Evolutionary conservation across 2,329 filamentous ascomycete species (phyloP).

Genomic region (Colletotrichum sp.): DNA sequence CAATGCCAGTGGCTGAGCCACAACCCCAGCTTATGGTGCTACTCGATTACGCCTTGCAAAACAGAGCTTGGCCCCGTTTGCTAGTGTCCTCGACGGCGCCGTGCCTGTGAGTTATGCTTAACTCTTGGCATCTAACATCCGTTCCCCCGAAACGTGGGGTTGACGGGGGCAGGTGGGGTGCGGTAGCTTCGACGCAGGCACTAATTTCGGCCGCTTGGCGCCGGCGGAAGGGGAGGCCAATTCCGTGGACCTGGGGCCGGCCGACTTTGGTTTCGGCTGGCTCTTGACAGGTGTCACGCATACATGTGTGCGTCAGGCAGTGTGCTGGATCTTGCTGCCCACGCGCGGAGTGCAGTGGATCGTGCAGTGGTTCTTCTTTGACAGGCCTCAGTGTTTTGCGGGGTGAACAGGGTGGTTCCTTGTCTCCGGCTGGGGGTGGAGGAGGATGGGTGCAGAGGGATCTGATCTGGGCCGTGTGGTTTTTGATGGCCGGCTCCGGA

Average conservation of each 20-base stretch:
- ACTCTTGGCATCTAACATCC: neutral
- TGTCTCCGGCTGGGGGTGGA: neutral
- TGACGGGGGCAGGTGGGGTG: neutral
- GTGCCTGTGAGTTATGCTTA: neutral
- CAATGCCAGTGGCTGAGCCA: neutral
- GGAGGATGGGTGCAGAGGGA: neutral
- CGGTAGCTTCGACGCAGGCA: neutral
- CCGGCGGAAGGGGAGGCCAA: neutral
- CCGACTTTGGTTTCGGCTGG: neutral
- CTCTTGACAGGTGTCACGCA: neutral
- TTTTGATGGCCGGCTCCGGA: neutral
- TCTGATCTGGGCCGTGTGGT: neutral
- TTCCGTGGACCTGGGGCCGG: neutral
- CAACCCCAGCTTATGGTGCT: neutral
- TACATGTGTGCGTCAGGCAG: no score
- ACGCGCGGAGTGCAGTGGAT: neutral
- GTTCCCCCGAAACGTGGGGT: neutral
- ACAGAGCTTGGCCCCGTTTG: neutral
- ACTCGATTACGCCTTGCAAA: neutral
- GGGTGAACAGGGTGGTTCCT: neutral
- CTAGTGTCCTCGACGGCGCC: neutral
- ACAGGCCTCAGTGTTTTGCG: neutral
- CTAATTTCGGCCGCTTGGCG: neutral
- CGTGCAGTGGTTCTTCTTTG: neutral
- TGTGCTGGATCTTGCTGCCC: neutral